Base-by-base conservation (phyloP, 2,329 filamentous ascomycete species). In the Coleophoma cylindrospora region DNA sequence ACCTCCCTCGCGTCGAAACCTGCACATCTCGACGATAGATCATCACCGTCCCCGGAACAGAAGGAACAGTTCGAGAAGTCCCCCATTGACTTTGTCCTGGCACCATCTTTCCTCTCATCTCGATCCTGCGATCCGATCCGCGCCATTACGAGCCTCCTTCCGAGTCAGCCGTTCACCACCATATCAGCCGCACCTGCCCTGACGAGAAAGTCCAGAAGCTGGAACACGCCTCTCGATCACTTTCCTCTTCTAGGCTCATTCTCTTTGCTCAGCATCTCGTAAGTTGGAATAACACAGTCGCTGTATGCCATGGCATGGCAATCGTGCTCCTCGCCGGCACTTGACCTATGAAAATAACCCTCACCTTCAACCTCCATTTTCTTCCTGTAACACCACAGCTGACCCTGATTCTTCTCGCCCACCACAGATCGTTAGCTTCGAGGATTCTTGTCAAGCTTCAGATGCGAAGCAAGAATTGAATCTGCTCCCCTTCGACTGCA, bases 1-100 rank as follows among this genome's bases (percentile, higher is more conserved):
- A 6, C 27, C 27, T 27, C 4, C 27, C 27, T 27, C 47, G 34
- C 43, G 32, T 14, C 37, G 34, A 34, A 38, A 27, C 45, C 34
- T 38, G 48, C 40, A 34, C 43, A 41, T 21, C 37, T 41, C 41
- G 32, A 33, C n/a, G 33, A 17, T 21, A 4, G 40, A 17, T n/a
- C 12, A 32, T 27, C 8, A 19, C 21, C 41, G 47, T 19, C 43
- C 43, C 47, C 49, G 50, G 49, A 52, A 46, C 27, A 57, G 55
- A 57, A 60, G 59, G 57, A 61, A 55, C 58, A 61, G 58, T 54
- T 61, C 51, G 54, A 62, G 45, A 56, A 60, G 57, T 58, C 56
- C 48, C 27, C 22, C 49, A 27, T 54, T 55, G 57, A 56, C 56
- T 60, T 61, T 58, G 53, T 59, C 56, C 56, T 63, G 59, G 53